These are phyloP conservation scores for Botrytis porri DNA, from an alignment of 2,329 filamentous ascomycete genomes.

Conservation along the genomic window DNA sequence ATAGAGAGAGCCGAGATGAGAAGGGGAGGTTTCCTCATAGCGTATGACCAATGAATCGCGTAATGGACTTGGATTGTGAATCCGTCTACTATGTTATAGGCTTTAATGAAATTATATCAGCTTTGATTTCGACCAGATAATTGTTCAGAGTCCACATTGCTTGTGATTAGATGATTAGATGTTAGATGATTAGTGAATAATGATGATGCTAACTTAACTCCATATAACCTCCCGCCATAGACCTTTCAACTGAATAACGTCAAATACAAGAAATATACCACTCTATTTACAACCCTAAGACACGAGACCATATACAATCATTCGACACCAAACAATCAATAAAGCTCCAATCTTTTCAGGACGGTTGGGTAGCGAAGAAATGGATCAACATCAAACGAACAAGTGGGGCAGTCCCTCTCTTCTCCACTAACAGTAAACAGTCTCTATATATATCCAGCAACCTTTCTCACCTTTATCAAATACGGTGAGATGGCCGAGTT, in stretches of 20 bases:
- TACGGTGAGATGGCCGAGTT: conserved; percentile 6
- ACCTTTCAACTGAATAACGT: not conserved
- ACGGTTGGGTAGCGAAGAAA: not conserved
- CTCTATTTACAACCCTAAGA: not conserved
- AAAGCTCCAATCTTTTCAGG: not conserved
- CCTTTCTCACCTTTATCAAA: accelerated
- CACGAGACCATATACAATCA: not conserved
- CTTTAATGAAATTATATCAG: not conserved
- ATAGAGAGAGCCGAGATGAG: not conserved
- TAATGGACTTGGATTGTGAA: not conserved
- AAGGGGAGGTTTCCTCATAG: too few species aligned
- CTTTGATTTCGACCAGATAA: not conserved
- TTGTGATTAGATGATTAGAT: not conserved
- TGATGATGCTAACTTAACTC: not conserved
- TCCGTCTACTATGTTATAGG: not conserved
- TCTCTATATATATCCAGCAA: accelerated
- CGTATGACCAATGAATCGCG: not conserved
- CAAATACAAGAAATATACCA: not conserved
- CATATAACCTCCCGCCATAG: not conserved
- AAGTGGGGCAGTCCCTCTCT: not conserved
- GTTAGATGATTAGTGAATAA: not conserved
- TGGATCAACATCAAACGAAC: not conserved
- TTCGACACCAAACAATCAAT: not conserved
- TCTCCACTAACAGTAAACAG: not conserved
- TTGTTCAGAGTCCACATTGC: not conserved